Base-by-base conservation (phyloP, 768 basidiomycete genomes). In the Lyophyllum atratum region DNA sequence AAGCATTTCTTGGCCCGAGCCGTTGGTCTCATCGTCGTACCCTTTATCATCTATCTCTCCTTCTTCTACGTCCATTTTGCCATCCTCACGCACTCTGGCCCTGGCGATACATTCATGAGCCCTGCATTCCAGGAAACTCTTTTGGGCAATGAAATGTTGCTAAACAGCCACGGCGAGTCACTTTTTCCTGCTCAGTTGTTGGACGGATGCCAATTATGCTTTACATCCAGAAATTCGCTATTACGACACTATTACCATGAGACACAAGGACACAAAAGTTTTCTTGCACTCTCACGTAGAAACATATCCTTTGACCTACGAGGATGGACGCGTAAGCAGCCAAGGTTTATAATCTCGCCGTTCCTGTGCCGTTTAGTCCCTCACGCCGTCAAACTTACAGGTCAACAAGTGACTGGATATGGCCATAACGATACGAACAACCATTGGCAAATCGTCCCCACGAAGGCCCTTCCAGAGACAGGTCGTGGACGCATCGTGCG, bases 81-180 rank as follows among this genome's bases (percentile, higher is more conserved):
- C 25, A 80, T 98, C 60, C 85, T 98, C 62, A 90, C 78, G 8
- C 82, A 87, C 61, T 95, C 95, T 11, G 97, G 97, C 24, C 83
- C 95, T 29, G 97, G 97, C 5, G 97, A 98, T 67, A 79, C 81
- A 37, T 99, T 98, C 78, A 98, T 98, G 97, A 94, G 91, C 69
- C 95, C 97, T 6, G 88, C 87, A 4, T 99, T 99, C 85, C 97
- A 99, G 74, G 95, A 98, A 75, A 97, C 95, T 17, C 78, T 99
- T 49, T 72, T 80, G 21, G 95, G 94, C 28, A 99, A 97, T 63
- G 95, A 98, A 66, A 79, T 99, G 73, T 74, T 98, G 55, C 70
- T 98, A 59, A 93, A 93, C 67, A 91, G 93, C 62, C 90, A 95
- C 76, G 96, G 96, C 95, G 63, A 55, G 80, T 62, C 8, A 17